These are phyloP conservation scores for Vigna hirtella DNA, from an alignment of 306 rosid genomes.

Conservation along the genomic window DNA sequence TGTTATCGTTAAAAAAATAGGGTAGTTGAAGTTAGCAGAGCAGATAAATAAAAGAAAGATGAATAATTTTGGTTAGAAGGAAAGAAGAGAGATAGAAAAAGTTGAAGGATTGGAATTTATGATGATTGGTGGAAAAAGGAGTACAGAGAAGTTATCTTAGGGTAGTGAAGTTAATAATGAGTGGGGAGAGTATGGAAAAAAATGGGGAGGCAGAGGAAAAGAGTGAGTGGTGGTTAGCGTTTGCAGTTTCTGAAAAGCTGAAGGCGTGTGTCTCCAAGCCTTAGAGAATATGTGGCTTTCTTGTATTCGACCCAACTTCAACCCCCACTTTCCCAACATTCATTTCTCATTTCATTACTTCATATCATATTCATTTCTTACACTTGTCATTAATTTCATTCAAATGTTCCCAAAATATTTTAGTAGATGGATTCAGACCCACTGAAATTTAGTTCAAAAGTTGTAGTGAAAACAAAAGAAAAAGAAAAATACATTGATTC, in stretches of 20 bases:
- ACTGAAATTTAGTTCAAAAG: constrained; percentile 19
- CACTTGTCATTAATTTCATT: neutral
- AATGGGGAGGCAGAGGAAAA: constrained; percentile 16
- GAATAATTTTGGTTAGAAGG: too few species aligned
- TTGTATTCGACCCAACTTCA: constrained; percentile 73
- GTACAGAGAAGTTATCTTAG: constrained; percentile 7
- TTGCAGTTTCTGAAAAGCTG: constrained; percentile 51
- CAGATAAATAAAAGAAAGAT: too few species aligned
- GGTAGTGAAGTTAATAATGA: constrained; percentile 22
- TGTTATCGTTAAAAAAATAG: too few species aligned
- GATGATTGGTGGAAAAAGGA: too few species aligned
- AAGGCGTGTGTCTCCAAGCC: constrained; percentile 70
- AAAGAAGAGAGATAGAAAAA: neutral
- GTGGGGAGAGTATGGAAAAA: neutral
- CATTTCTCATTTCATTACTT: too few species aligned
- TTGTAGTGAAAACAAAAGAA: constrained; percentile 4
- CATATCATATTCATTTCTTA: neutral
- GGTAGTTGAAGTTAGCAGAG: too few species aligned
- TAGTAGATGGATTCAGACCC: constrained; percentile 23
- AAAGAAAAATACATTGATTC: constrained; percentile 30
- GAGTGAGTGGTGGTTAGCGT: too few species aligned
- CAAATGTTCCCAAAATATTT: neutral
- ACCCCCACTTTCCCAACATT: too few species aligned
- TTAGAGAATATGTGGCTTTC: constrained; percentile 62
- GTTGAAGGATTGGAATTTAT: neutral